Evolutionary conservation across 257 asterid genomes (phyloP).

Genomic region (Nyctanthes arbortristis): DNA sequence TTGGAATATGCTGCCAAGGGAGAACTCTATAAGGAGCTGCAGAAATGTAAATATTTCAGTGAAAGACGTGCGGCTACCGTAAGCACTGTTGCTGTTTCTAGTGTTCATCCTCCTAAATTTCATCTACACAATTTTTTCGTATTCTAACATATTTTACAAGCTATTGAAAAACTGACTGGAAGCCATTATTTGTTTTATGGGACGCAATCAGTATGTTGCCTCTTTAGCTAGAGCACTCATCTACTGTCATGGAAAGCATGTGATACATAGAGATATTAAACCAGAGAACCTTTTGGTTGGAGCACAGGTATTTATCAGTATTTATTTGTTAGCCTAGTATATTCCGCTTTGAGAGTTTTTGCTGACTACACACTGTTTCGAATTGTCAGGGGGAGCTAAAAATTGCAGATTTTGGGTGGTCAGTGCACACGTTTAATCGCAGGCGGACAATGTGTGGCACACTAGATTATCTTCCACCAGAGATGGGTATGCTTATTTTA

Average conservation of each 20-base stretch:
- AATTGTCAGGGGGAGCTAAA: conserved; percentile 85
- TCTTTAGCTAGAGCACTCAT: neutral
- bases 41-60: conserved; percentile 52
- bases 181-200: conserved; percentile 1
- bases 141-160: too few relatives aligned
- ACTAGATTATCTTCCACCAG: conserved; percentile 97
- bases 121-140: too few relatives aligned
- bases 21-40: conserved; percentile 53
- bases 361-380: conserved; percentile 24
- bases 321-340: neutral
- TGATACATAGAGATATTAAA: conserved; percentile 92
- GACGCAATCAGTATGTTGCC: conserved; percentile 53
- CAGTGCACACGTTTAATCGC: conserved; percentile 95
- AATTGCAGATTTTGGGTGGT: conserved; percentile 99
- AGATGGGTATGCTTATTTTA: conserved; percentile 74
- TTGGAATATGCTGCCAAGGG: conserved; percentile 50
- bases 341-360: neutral
- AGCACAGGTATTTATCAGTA: conserved; percentile 57
- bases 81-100: conserved; percentile 16
- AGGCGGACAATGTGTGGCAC: conserved; percentile 99
- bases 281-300: conserved; percentile 98
- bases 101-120: neutral
- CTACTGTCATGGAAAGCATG: conserved; percentile 39
- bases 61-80: conserved; percentile 57
- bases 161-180: too few relatives aligned